These are phyloP conservation scores for Epichloe brachyelytri DNA, from an alignment of 2,329 filamentous ascomycete species.

Conservation along the genomic window DNA sequence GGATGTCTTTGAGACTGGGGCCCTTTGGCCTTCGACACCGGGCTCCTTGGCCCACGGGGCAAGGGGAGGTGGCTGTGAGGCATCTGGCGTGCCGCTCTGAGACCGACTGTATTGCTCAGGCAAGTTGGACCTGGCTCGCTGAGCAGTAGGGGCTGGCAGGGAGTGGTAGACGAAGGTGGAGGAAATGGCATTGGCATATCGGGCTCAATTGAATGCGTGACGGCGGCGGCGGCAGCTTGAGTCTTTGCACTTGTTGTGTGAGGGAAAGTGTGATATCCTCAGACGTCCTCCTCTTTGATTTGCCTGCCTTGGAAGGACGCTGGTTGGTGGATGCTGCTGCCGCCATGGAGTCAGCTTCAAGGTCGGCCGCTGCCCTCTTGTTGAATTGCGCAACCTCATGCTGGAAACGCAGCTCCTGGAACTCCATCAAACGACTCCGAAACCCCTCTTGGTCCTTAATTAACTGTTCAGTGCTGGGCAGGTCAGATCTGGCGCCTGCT, in stretches of 20 bases:
- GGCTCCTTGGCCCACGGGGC: constrained; percentile 93
- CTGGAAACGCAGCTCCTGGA: constrained; percentile 64
- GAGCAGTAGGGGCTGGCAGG: constrained; percentile 81
- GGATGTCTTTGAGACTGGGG: constrained; percentile 89
- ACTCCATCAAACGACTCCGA: constrained; percentile 66
- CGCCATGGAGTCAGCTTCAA: neutral
- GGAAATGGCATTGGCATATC: constrained; percentile 68
- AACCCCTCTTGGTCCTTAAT: constrained; percentile 45
- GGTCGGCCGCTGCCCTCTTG: neutral
- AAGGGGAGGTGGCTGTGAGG: constrained; percentile 51
- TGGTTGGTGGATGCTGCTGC: constrained; percentile 3
- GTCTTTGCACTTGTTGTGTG: constrained; percentile 76
- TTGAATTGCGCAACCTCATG: constrained; percentile 44
- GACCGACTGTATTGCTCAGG: constrained; percentile 63
- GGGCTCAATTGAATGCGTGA: constrained; percentile 33
- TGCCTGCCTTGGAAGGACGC: constrained; percentile 5
- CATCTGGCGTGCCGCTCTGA: constrained; percentile 63
- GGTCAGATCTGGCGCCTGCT: constrained; percentile 27
- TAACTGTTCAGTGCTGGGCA: constrained; percentile 38
- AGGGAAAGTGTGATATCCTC: constrained; percentile 45
- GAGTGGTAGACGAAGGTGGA: constrained; percentile 62
- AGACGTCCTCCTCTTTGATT: constrained; percentile 20
- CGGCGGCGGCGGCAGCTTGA: constrained; percentile 32
- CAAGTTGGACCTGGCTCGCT: constrained; percentile 70
- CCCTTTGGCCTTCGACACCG: constrained; percentile 56